Conservation (phyloP, 768 basidiomycete genomes). For the Naganishia vaughanmartiniae region DNA sequence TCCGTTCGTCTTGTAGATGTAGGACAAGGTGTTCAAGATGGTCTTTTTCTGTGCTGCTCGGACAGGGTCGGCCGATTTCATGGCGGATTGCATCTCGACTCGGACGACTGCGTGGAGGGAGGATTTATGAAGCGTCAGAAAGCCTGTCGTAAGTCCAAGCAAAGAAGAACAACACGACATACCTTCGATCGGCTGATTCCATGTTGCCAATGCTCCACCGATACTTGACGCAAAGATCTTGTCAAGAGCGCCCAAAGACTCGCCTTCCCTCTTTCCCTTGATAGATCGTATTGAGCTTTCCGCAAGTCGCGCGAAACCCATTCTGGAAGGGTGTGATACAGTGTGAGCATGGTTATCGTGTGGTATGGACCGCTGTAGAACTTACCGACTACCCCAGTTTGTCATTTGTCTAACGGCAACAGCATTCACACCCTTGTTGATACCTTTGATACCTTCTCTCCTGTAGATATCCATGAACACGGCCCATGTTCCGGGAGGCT, state of each 20-base stretch:
- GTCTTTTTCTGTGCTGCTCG: constrained; percentile 78
- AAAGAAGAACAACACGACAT: constrained; percentile 55
- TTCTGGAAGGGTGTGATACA: constrained; percentile 57
- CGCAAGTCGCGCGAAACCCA: constrained; percentile 93
- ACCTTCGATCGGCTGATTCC: constrained; percentile 99
- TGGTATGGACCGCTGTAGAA: not conserved
- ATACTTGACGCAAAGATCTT: constrained; percentile 84
- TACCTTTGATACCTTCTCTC: constrained; percentile 86
- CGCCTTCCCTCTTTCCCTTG: constrained; percentile 73
- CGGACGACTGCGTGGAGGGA: constrained; percentile 35
- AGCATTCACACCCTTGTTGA: constrained; percentile 96
- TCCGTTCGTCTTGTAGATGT: constrained; percentile 95
- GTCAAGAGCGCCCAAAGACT: constrained; percentile 71
- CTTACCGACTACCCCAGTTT: constrained; percentile 55
- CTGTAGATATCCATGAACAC: constrained; percentile 93
- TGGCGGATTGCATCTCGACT: constrained; percentile 95
- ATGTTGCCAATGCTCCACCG: constrained; percentile 90
- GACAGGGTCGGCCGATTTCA: constrained; percentile 70
- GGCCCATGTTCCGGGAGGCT: constrained; percentile 87
- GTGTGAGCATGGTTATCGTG: not conserved
- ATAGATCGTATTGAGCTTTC: constrained; percentile 73
- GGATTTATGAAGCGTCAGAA: not conserved
- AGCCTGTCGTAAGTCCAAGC: not conserved
- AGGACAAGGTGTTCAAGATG: constrained; percentile 82
- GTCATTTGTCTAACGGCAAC: constrained; percentile 55